Conservation (phyloP, 441 rosid genomes). For the Corymbia citriodora region DNA sequence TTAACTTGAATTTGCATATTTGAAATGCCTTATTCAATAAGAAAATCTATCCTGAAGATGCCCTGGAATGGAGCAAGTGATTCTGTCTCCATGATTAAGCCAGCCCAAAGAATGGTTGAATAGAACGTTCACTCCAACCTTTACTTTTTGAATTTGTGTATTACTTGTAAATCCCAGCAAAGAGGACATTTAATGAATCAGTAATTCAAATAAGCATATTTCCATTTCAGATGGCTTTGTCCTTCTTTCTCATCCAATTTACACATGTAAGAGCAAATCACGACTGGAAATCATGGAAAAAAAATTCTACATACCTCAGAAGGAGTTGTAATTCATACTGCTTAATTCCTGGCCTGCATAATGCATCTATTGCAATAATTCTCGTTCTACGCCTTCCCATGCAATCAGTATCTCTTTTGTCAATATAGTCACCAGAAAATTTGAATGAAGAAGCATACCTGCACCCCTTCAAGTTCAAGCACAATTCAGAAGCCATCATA, state of each 20-base stretch:
- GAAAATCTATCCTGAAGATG: background rate
- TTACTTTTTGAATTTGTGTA: background rate
- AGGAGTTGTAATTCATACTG: slow-evolving; percentile 50
- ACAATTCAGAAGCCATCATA: slow-evolving; percentile 13
- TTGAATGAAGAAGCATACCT: slow-evolving; percentile 95
- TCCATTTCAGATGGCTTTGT: background rate
- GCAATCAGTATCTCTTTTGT: slow-evolving; percentile 45
- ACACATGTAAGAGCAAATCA: background rate
- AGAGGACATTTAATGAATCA: background rate
- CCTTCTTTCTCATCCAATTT: background rate
- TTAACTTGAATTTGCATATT: background rate
- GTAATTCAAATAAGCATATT: background rate
- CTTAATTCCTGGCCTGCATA: slow-evolving; percentile 51
- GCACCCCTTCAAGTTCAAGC: slow-evolving; percentile 11
- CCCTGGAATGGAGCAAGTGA: background rate
- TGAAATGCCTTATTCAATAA: background rate
- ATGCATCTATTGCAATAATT: slow-evolving; percentile 85
- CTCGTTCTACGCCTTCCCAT: slow-evolving; percentile 61
- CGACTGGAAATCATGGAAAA: background rate
- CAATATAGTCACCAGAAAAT: slow-evolving; percentile 71
- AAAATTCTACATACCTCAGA: slow-evolving; percentile 47
- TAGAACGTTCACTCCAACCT: background rate
- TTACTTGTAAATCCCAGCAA: background rate
- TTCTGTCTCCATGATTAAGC: background rate
- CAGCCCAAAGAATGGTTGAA: background rate